Conservation (phyloP, 2,329 filamentous ascomycete species). For the Ophioceras dolichostomum region DNA sequence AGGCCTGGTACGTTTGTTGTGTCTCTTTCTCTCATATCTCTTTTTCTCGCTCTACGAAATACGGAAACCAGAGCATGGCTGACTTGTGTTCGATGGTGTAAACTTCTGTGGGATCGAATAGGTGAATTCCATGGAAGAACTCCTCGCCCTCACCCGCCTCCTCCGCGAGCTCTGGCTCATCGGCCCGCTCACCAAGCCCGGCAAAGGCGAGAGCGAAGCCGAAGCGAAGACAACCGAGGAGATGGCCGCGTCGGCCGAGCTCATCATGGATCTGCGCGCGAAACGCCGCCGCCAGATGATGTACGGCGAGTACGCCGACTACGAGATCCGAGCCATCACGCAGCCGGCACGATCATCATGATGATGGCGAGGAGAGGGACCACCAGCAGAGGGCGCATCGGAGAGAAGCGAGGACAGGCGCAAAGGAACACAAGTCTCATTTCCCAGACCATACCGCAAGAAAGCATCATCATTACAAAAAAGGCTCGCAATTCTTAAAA, state of each 20-base stretch:
- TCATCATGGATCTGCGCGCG: conserved; percentile 19
- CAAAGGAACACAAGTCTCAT: too few relatives aligned
- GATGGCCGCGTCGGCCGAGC: conserved; percentile 21
- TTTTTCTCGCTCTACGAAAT: neutral
- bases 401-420: too few relatives aligned
- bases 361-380: too few relatives aligned
- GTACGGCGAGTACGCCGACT: conserved; percentile 9
- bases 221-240: conserved; percentile 19
- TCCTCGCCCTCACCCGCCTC: conserved; percentile 32
- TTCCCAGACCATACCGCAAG: too few relatives aligned
- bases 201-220: conserved; percentile 25
- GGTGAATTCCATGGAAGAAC: conserved; percentile 28
- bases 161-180: conserved; percentile 37
- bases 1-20: conserved; percentile 18
- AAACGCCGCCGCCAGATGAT: conserved; percentile 11
- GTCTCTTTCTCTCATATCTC: neutral
- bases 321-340: conserved; percentile 5
- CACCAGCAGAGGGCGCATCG: too few relatives aligned
- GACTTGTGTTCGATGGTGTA: too few relatives aligned
- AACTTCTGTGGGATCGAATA: too few relatives aligned
- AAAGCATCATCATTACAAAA: too few relatives aligned
- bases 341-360: conserved; percentile 4
- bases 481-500: too few relatives aligned
- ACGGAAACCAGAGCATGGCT: neutral
- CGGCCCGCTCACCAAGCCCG: conserved; percentile 30